These are phyloP conservation scores for Myriosclerotinia duriaeana DNA, from an alignment of 2,329 filamentous ascomycete species.

Conservation along the genomic window DNA sequence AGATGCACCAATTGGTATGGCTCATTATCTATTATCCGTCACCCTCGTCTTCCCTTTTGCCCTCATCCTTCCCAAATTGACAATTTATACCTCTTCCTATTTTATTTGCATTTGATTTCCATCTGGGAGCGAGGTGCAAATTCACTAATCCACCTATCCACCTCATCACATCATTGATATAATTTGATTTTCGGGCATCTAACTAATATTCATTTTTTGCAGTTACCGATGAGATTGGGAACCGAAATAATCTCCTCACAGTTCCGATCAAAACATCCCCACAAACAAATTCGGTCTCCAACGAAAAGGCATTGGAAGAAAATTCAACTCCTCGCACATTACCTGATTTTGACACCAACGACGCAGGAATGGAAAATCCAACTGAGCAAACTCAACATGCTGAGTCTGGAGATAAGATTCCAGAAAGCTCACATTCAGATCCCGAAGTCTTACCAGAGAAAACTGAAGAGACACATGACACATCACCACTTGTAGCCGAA, in stretches of 20 bases:
- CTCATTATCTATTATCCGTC: not conserved
- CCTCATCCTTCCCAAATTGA: not conserved
- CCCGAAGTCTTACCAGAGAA: not conserved
- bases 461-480: not conserved
- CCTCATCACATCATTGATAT: not conserved
- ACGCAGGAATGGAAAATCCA: not conserved
- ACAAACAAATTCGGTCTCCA: constrained; percentile 13
- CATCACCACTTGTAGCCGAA: not conserved
- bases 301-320: constrained; percentile 11
- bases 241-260: constrained; percentile 53
- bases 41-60: not conserved
- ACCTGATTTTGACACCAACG: not conserved
- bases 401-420: constrained; percentile 1
- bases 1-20: constrained; percentile 56
- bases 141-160: not conserved
- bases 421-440: not conserved
- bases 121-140: not conserved
- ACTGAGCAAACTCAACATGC: not conserved
- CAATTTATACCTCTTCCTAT: not conserved
- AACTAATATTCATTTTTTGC: constrained; percentile 22
- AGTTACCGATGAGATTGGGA: constrained; percentile 53
- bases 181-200: not conserved
- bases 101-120: not conserved
- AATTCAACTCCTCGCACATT: constrained; percentile 19
- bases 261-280: constrained; percentile 34